These are phyloP conservation scores for Tetrahymena borealis DNA, from an alignment of 73 alveolate genomes.

Conservation along the genomic window DNA sequence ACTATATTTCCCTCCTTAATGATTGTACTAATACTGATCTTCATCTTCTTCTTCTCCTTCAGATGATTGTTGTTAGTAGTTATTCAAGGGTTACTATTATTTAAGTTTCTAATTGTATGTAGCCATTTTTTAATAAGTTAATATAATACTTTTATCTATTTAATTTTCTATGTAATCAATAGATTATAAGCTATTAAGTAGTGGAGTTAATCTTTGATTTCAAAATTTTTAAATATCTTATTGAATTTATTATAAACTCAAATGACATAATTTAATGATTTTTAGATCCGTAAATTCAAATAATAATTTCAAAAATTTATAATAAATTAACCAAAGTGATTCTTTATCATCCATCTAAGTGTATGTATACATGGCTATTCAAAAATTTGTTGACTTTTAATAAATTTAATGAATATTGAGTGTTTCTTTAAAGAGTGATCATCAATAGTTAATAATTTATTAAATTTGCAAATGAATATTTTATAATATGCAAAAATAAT, in stretches of 20 bases:
- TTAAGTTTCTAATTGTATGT: background rate
- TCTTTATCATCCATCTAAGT: background rate
- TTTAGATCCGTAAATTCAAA: background rate
- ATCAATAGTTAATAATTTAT: too few relatives aligned
- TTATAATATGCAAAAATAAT: too few relatives aligned
- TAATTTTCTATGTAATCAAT: background rate
- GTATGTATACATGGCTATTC: background rate
- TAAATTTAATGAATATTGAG: too few relatives aligned
- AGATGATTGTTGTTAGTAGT: background rate
- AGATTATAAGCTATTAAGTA: background rate
- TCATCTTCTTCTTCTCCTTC: constrained; percentile 9
- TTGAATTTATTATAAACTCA: background rate
- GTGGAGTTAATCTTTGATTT: background rate
- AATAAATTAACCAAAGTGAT: too few relatives aligned
- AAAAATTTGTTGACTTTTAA: too few relatives aligned
- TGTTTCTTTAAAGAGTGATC: too few relatives aligned
- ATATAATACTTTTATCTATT: too few relatives aligned
- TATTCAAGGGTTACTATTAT: background rate
- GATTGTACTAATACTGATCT: background rate
- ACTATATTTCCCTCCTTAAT: background rate
- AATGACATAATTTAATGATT: background rate
- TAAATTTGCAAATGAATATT: too few relatives aligned
- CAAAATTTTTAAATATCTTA: background rate
- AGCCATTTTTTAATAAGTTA: background rate
- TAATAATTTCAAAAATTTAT: background rate